phyloP scores from a whole-genome alignment of 257 asterid species.

The Apocynum venetum region DNA sequence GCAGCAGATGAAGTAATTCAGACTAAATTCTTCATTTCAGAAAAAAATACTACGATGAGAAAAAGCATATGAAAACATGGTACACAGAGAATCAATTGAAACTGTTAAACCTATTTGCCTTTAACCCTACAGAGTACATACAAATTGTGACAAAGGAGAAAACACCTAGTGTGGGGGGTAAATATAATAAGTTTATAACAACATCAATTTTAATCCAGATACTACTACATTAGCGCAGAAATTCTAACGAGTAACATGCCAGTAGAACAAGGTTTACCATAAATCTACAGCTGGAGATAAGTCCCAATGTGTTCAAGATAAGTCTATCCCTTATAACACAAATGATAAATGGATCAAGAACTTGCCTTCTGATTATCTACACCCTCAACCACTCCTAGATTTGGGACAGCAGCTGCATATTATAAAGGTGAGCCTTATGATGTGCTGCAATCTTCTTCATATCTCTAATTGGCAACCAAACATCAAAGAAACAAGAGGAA shows the following conservation, averaged over 20 bases:
- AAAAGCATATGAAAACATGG: not conserved
- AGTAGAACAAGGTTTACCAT: not conserved
- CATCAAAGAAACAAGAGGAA: not conserved
- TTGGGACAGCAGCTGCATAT: slow-evolving; percentile 74
- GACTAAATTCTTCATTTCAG: not conserved
- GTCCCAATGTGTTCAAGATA: not conserved
- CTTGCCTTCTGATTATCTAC: slow-evolving; percentile 75
- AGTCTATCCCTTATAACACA: not conserved
- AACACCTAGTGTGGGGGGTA: not conserved
- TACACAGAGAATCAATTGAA: not conserved
- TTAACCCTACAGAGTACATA: not conserved
- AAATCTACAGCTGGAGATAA: not conserved
- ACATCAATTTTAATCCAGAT: not conserved
- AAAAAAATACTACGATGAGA: not conserved
- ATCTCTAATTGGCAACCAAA: not conserved
- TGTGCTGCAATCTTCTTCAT: slow-evolving; percentile 2
- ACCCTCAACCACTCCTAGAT: slow-evolving; percentile 71
- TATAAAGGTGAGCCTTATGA: slow-evolving; percentile 18
- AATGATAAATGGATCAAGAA: slow-evolving; percentile 1
- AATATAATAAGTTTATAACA: not conserved
- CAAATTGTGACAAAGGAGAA: not conserved
- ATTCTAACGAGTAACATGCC: not conserved
- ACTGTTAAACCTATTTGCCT: not conserved
- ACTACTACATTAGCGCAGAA: not conserved
- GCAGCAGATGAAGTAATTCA: not conserved